Conservation (phyloP, 768 basidiomycete genomes). For the Tremella mesenterica region DNA sequence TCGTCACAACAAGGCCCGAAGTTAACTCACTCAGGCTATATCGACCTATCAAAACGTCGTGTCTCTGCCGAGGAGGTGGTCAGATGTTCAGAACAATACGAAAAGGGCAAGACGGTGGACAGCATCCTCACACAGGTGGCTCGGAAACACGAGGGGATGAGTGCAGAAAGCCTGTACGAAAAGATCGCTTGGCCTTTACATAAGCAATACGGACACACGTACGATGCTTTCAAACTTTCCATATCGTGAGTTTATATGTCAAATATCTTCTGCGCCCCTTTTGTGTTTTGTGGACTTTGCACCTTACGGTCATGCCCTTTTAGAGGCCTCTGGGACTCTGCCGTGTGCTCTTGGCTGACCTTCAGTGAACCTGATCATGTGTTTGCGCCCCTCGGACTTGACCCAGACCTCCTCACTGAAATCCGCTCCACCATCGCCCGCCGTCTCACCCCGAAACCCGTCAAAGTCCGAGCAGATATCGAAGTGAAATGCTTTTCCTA, state of each 20-base stretch:
- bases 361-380: conserved; percentile 66
- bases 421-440: conserved; percentile 80
- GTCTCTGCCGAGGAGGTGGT: conserved; percentile 96
- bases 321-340: background rate
- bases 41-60: conserved; percentile 95
- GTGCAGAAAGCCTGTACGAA: conserved; percentile 77
- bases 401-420: conserved; percentile 54
- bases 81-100: conserved; percentile 97
- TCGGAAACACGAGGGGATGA: conserved; percentile 44
- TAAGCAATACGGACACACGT: conserved; percentile 84
- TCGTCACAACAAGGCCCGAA: background rate
- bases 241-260: conserved; percentile 58
- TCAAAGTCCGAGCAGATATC: conserved; percentile 96
- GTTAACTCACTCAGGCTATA: conserved; percentile 61
- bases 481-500: conserved; percentile 95
- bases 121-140: conserved; percentile 49
- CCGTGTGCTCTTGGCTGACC: background rate
- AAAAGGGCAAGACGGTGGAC: conserved; percentile 93
- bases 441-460: conserved; percentile 91
- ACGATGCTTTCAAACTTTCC: conserved; percentile 96
- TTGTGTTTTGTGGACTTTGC: background rate
- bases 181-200: conserved; percentile 88
- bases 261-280: background rate
- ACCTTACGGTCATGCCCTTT: background rate
- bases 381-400: conserved; percentile 59